Evolutionary conservation across 495 filamentous ascomycete species (phyloP), one percentile per base, ranked within the genome.

Genomic region (Chaetomium tenue): DNA sequence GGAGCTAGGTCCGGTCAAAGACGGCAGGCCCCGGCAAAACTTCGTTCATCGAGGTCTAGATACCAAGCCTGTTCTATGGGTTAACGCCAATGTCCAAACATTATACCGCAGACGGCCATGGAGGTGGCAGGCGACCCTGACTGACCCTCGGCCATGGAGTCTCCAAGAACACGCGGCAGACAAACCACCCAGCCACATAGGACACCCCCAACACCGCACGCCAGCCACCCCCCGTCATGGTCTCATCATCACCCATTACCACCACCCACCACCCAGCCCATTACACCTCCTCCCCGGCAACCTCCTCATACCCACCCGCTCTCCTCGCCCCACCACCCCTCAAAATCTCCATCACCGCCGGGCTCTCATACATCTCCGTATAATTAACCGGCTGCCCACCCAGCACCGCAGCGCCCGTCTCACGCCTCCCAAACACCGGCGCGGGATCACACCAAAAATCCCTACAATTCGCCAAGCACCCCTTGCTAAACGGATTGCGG

Each of bases 391-490:
- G 69, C 66, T 90, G 84, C 16, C 94, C 93, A 13, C 86, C 91
- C 5, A 98, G 76, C 76, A 91, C 81, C 2, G 86, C 91, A 28
- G 84, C 80, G 6, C 92, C 93, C 60, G 84, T 87, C 65, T 89
- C 84, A 37, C 90, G 84, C 61, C 81, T 82, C 42, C 90, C 86
- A 76, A 97, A 92, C 37, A 95, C 70, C 9, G 94, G 92, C 20
- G 88, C 86, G 0, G 90, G 85, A 71, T 97, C 94, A 69, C 90
- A 91, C 91, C 91, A 98, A 75, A 98, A 98, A 75, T 98, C 94
- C 62, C 87, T 91, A 71, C 93, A 98, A 68, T 98, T 98, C 39
- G 86, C 86, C 30, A 93, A 65, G 18, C 91, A 73, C 20, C 95
- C 94, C 42, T 85, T 83, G 37, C 89, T 93, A 75, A 91, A 98